Conservation (phyloP, 1,139 yeast genomes). For the Saccharomyces hybrid region DNA sequence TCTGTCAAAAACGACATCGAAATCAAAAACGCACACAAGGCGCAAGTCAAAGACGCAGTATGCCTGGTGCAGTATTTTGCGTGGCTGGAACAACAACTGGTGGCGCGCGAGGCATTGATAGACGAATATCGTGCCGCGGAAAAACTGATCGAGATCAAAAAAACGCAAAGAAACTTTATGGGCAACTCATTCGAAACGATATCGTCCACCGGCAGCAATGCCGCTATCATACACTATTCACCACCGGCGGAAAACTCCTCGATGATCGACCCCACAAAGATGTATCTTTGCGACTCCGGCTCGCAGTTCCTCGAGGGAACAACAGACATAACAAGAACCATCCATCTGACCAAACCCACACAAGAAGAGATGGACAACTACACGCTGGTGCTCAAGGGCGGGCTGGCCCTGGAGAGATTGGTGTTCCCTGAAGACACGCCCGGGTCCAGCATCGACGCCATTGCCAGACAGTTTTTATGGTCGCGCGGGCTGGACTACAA, state of each 20-base stretch:
- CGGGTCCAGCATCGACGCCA: slow-evolving; percentile 73
- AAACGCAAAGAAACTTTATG: slow-evolving; percentile 52
- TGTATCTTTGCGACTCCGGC: slow-evolving; percentile 88
- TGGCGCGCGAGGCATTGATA: slow-evolving; percentile 47
- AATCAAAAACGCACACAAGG: slow-evolving; percentile 62
- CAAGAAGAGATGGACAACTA: slow-evolving; percentile 64
- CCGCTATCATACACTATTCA: slow-evolving; percentile 86
- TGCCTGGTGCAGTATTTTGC: slow-evolving; percentile 74
- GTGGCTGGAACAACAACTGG: slow-evolving; percentile 72
- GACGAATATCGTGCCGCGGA: slow-evolving; percentile 78
- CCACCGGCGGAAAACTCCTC: slow-evolving; percentile 60
- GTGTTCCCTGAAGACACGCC: slow-evolving; percentile 83
- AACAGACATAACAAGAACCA: slow-evolving; percentile 90
- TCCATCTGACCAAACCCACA: slow-evolving; percentile 69
- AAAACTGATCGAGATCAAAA: slow-evolving; percentile 56
- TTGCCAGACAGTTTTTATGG: slow-evolving; percentile 92
- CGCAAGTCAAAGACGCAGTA: slow-evolving; percentile 83
- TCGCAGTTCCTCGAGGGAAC: slow-evolving; percentile 93
- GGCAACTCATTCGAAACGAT: slow-evolving; percentile 91
- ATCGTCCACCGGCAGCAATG: slow-evolving; percentile 87
- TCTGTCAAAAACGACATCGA: slow-evolving; percentile 71
- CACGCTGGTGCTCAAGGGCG: slow-evolving; percentile 89
- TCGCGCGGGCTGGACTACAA: slow-evolving; percentile 78
- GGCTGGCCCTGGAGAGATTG: slow-evolving; percentile 67
- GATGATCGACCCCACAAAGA: slow-evolving; percentile 64